Evolutionary conservation across 1,139 yeast genomes (phyloP).

Genomic region (Yamadazyma buinensis): DNA sequence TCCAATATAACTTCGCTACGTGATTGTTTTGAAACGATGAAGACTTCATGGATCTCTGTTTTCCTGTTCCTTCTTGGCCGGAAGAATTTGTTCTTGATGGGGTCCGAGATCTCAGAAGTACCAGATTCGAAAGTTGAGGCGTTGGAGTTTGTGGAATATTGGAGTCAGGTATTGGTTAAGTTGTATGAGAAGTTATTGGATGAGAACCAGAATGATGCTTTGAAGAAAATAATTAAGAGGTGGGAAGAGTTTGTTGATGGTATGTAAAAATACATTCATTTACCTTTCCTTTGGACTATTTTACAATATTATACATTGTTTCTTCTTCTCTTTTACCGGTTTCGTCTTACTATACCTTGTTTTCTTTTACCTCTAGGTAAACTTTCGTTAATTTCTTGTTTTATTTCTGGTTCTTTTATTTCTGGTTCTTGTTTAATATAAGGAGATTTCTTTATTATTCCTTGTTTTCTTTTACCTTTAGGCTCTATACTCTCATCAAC

Average conservation of each 20-base stretch:
- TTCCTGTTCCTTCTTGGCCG: conserved; percentile 43
- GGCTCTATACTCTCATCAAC: too few relatives aligned
- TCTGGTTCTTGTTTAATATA: conserved; percentile 3
- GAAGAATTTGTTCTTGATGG: too few relatives aligned
- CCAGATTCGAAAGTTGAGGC: conserved; percentile 1
- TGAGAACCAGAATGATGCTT: conserved; percentile 33
- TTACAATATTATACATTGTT: too few relatives aligned
- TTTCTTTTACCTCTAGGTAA: conserved; percentile 8
- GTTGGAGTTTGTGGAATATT: conserved; percentile 32
- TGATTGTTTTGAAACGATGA: conserved; percentile 42
- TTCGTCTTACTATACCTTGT: conserved; percentile 14
- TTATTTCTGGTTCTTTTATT: background rate
- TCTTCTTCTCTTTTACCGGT: conserved; percentile 1
- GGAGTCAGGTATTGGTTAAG: conserved; percentile 43
- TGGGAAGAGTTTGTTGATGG: conserved; percentile 28
- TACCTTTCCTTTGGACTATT: background rate
- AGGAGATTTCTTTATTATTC: conserved; percentile 1
- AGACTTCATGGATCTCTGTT: conserved; percentile 54
- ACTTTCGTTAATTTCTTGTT: conserved; percentile 1
- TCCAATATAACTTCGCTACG: too few relatives aligned
- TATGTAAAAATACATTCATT: background rate
- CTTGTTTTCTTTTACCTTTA: conserved; percentile 1
- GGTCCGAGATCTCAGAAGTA: background rate
- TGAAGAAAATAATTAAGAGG: conserved; percentile 31
- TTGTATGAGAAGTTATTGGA: conserved; percentile 41